These are phyloP conservation scores for Botryosphaeria agaves DNA, from an alignment of 2,329 filamentous ascomycete genomes.

Conservation along the genomic window DNA sequence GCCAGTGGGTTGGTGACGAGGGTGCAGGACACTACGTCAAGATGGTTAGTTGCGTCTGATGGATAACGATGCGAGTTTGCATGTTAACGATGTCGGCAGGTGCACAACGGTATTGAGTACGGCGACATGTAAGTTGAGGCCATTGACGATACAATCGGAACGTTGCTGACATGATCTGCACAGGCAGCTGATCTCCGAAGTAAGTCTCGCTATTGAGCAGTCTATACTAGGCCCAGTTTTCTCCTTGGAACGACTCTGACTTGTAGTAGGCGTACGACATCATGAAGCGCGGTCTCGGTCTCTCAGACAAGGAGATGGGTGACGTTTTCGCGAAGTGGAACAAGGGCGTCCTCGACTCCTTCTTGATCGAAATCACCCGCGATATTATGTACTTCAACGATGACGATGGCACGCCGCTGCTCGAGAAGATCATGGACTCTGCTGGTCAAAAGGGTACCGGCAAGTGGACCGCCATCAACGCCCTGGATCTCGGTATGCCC, in stretches of 20 bases:
- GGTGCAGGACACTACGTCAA: constrained; percentile 99
- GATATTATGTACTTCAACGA: constrained; percentile 99
- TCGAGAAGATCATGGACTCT: constrained; percentile 98
- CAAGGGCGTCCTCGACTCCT: constrained; percentile 94
- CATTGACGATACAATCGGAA: too few species aligned
- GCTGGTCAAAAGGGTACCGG: constrained; percentile 98
- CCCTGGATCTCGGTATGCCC: constrained; percentile 94
- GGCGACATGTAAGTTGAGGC: too few species aligned
- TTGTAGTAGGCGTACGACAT: constrained; percentile 79
- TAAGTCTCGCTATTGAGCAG: constrained; percentile 34
- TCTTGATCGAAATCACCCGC: constrained; percentile 97
- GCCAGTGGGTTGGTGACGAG: constrained; percentile 99
- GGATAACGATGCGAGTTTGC: too few species aligned
- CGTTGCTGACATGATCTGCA: too few species aligned
- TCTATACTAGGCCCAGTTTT: too few species aligned
- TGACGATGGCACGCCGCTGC: constrained; percentile 72
- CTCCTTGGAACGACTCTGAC: constrained; percentile 7
- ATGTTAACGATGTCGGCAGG: too few species aligned
- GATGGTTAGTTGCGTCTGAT: too few species aligned
- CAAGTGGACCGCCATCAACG: constrained; percentile 99
- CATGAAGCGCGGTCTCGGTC: constrained; percentile 91
- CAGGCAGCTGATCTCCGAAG: constrained; percentile 99
- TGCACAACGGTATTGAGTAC: constrained; percentile 99
- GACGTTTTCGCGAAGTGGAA: constrained; percentile 95
- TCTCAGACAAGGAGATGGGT: constrained; percentile 86